phyloP scores from a whole-genome alignment of 257 asterid species.

The Prunella vulgaris region DNA sequence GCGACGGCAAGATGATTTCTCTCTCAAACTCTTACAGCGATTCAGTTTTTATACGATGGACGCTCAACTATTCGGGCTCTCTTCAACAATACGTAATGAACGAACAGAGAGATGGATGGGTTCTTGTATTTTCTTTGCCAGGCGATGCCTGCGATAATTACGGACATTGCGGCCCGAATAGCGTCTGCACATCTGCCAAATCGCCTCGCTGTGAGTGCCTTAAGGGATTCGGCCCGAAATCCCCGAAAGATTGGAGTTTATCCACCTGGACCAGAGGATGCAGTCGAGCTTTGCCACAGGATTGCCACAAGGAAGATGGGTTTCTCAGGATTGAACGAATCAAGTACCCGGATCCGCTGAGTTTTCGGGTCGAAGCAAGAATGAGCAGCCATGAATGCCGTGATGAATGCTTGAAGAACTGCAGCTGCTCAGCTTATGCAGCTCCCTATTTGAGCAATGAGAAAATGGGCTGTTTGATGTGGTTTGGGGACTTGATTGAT shows the following conservation, averaged over 20 bases:
- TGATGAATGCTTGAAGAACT: slow-evolving; percentile 13
- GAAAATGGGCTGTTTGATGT: slow-evolving; percentile 9
- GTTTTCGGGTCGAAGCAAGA: neutral
- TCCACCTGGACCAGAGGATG: slow-evolving; percentile 30
- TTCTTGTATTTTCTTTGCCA: neutral
- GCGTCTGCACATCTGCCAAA: slow-evolving; percentile 20
- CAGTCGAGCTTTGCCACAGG: neutral
- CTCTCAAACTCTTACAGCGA: neutral
- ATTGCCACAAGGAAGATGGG: slow-evolving; percentile 13
- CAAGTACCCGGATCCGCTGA: slow-evolving; percentile 10
- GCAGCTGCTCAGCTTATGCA: slow-evolving; percentile 19
- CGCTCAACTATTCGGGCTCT: neutral
- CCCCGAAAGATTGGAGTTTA: slow-evolving; percentile 21
- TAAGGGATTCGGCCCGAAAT: slow-evolving; percentile 33
- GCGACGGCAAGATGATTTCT: neutral
- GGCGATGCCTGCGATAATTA: slow-evolving; percentile 30
- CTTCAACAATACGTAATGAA: slow-evolving; percentile 13
- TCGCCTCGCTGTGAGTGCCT: slow-evolving; percentile 30
- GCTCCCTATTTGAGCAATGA: neutral
- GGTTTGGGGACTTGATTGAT: slow-evolving; percentile 23
- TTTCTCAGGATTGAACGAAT: neutral
- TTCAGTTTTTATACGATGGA: neutral
- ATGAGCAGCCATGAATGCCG: neutral
- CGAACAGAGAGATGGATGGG: slow-evolving; percentile 3
- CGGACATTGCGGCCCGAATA: slow-evolving; percentile 31